phyloP scores from a whole-genome alignment of 2,329 filamentous ascomycete genomes.

The Endothia cerciana region DNA sequence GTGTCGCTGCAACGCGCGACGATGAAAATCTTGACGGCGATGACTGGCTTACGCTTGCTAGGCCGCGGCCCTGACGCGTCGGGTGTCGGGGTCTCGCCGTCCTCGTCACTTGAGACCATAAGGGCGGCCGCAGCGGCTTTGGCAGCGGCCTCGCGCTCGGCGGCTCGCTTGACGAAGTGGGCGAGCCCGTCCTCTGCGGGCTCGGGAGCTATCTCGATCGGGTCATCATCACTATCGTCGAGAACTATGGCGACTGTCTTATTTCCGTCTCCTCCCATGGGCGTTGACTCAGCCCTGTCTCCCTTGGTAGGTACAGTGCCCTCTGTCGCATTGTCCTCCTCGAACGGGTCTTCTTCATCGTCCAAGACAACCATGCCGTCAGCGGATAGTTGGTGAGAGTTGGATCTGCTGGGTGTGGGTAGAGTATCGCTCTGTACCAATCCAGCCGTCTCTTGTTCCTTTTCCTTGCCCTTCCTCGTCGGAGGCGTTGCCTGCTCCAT shows the following conservation, averaged over 20 bases:
- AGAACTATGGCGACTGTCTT: slow-evolving; percentile 29
- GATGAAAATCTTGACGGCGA: slow-evolving; percentile 64
- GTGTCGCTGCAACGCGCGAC: slow-evolving; percentile 63
- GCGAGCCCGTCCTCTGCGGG: slow-evolving; percentile 47
- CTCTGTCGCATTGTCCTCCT: slow-evolving; percentile 28
- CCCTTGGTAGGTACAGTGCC: slow-evolving; percentile 12
- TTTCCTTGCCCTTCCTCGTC: slow-evolving; percentile 34
- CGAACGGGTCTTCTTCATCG: slow-evolving; percentile 31
- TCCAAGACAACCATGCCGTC: slow-evolving; percentile 32
- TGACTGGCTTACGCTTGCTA: slow-evolving; percentile 2
- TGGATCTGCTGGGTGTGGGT: slow-evolving; percentile 22
- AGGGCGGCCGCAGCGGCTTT: slow-evolving; percentile 33
- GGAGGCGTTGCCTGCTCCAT: slow-evolving; percentile 24
- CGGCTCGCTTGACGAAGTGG: slow-evolving; percentile 50
- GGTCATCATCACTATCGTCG: slow-evolving; percentile 30
- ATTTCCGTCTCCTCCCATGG: slow-evolving; percentile 13
- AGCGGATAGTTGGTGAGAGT: slow-evolving; percentile 13
- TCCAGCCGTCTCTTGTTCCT: slow-evolving; percentile 30
- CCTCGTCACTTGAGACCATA: slow-evolving; percentile 27
- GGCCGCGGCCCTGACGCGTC: background rate
- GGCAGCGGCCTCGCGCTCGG: slow-evolving; percentile 37
- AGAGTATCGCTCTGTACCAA: slow-evolving; percentile 12
- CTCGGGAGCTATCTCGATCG: background rate
- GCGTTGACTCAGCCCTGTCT: background rate
- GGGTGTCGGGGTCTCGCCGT: slow-evolving; percentile 9